Conservation (phyloP, 2,329 filamentous ascomycete species). For the Calonectria hongkongensis region DNA sequence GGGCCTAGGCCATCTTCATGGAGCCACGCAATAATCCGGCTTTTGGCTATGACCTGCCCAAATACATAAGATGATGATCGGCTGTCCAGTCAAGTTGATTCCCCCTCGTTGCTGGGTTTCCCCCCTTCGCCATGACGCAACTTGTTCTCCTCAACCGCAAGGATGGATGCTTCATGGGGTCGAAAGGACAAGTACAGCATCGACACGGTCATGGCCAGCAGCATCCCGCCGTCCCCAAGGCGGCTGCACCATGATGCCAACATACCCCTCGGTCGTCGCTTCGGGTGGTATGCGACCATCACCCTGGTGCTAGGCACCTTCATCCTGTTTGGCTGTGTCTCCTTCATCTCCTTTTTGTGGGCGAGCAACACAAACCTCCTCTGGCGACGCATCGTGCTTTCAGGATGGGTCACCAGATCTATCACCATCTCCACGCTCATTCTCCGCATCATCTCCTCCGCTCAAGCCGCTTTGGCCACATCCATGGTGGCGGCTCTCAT, state of each 20-base stretch:
- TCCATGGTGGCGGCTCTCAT: conserved; percentile 4
- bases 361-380: background rate
- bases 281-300: background rate
- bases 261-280: background rate
- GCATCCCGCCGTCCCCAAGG: background rate
- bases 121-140: background rate
- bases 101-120: conserved; percentile 2
- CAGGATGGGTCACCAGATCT: conserved; percentile 2
- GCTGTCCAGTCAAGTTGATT: background rate
- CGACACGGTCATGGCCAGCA: background rate
- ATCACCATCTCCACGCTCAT: conserved; percentile 17
- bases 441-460: background rate
- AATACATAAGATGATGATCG: background rate
- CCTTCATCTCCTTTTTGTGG: conserved; percentile 4
- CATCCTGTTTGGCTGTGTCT: background rate
- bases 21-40: background rate
- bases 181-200: conserved; percentile 1
- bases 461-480: background rate
- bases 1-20: background rate
- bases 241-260: background rate
- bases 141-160: background rate
- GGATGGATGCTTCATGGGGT: background rate
- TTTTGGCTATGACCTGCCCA: background rate
- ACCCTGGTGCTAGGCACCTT: background rate
- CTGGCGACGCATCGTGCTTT: background rate